phyloP scores from a whole-genome alignment of 179 eudicot species.

The Drosera spatulata region DNA sequence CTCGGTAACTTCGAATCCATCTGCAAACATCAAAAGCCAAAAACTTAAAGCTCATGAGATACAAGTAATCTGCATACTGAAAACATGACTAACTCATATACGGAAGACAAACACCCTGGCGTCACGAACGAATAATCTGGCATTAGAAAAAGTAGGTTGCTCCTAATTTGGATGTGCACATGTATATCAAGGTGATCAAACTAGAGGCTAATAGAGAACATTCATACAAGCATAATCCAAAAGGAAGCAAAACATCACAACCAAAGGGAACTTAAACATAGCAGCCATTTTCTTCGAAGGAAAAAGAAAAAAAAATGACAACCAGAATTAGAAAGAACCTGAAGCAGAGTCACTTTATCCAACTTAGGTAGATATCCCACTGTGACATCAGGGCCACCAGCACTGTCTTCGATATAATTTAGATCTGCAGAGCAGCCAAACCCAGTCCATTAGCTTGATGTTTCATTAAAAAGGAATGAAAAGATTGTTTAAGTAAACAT shows the following conservation, averaged over 20 bases:
- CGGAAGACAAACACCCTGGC: too few relatives aligned
- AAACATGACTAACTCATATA: not conserved
- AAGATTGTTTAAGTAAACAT: too few relatives aligned
- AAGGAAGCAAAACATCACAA: too few relatives aligned
- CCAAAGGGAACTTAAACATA: too few relatives aligned
- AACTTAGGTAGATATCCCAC: constrained; percentile 79
- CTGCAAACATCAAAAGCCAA: constrained; percentile 22
- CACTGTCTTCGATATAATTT: constrained; percentile 89
- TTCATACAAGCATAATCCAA: not conserved
- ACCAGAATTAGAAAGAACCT: constrained; percentile 28
- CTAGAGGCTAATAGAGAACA: not conserved
- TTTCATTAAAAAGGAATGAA: not conserved
- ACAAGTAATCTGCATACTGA: not conserved
- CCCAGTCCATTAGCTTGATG: not conserved
- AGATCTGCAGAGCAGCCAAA: constrained; percentile 38
- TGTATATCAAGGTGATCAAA: too few relatives aligned
- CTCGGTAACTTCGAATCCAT: constrained; percentile 83
- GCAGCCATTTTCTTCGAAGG: too few relatives aligned
- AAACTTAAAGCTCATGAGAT: not conserved
- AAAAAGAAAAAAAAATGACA: too few relatives aligned
- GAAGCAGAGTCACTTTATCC: constrained; percentile 90
- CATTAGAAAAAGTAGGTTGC: too few relatives aligned
- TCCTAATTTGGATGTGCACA: too few relatives aligned
- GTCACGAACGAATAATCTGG: too few relatives aligned
- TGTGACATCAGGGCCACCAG: constrained; percentile 96